Base-by-base conservation (phyloP, 345 rosid species). In the Toxicodendron radicans region DNA sequence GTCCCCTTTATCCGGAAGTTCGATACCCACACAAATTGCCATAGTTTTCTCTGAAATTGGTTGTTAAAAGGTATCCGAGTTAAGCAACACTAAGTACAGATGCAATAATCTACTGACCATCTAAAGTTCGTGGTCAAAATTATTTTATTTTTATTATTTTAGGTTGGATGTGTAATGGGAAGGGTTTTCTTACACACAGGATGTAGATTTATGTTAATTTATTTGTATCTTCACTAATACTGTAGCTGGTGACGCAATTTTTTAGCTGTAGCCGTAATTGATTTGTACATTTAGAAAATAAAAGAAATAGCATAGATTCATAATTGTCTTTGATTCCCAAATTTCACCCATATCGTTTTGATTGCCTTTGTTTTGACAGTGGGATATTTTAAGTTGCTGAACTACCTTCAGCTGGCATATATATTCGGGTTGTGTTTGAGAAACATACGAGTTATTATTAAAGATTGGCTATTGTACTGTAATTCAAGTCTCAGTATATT, bases 251-350 rank as follows among this genome's bases (percentile, higher is more conserved):
- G 58, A 68, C 21, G 5, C 35, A 20, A 41, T 30, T 18, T 70
- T 17, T 21, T 57, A 57, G 53, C 5, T 70, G 53, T 21, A 41
- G 23, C 41, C 58, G 59, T 73, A 64, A 68, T 73, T 67, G 71
- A 53, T 67, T 60, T 76, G 77, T 76, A 80, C 74, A 76, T 76
- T 30, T 49, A 68, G 63, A 80, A 27, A 68, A 67, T 62, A 71
- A 76, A 61, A 46, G 43, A 58, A 58, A 10, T 23, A 43, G 24
- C 52, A 27, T 2, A 14, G 18, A n/a, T 18, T 18, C 6, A 38
- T 38, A 0, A 38, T 38, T 38, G 1, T 10, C 41, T 45, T 58
- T 71, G 74, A 58, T 71, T 58, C 57, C 38, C n/a, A 52, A n/a
- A 10, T n/a, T 17, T 18, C 3, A 16, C 4, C 54, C 18, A 13